Percentiles rank a stretch among this genome's conserved stretches.
These are phyloP conservation scores for Cyclotella choctawhatcheeana DNA, from an alignment of 108 stramenopile genomes.

Conservation along the genomic window DNA sequence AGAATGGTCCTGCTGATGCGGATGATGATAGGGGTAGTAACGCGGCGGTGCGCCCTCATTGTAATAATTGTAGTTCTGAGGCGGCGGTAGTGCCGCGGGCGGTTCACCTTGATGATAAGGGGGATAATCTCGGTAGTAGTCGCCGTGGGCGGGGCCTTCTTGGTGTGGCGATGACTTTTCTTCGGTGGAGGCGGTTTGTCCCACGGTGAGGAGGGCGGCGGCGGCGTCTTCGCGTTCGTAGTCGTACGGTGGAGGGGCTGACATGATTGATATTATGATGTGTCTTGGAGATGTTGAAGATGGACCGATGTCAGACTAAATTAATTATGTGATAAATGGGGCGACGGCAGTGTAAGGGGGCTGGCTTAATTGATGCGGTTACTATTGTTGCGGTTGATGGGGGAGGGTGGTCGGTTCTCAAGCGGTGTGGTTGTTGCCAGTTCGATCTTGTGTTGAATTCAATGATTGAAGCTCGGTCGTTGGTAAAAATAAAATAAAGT, in stretches of 20 bases:
- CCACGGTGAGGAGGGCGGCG: neutral
- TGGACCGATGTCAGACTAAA: neutral
- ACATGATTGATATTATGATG: conserved; percentile 11
- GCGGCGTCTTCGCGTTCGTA: conserved; percentile 22
- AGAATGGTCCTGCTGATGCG: neutral
- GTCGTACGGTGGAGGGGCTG: conserved; percentile 4
- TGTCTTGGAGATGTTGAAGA: neutral
- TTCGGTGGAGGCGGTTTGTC: neutral
- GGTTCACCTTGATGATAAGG: neutral
- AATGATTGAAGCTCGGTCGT: too few species aligned
- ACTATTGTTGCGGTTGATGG: too few species aligned
- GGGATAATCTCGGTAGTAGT: neutral
- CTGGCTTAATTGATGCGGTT: too few species aligned
- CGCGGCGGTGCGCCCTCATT: neutral
- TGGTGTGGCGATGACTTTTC: neutral
- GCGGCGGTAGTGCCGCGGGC: too few species aligned
- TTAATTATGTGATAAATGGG: too few species aligned
- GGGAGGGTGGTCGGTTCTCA: too few species aligned
- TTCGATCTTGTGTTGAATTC: too few species aligned
- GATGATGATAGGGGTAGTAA: too few species aligned
- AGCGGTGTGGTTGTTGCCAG: too few species aligned
- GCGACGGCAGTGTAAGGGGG: too few species aligned
- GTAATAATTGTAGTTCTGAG: neutral
- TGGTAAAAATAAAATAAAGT: too few species aligned
- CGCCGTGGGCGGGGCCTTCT: neutral